Percentiles rank a stretch among this genome's conserved stretches.
Conservation (phyloP, 192 early-diverging fungal genomes). For the Chytriomyces sp. region DNA sequence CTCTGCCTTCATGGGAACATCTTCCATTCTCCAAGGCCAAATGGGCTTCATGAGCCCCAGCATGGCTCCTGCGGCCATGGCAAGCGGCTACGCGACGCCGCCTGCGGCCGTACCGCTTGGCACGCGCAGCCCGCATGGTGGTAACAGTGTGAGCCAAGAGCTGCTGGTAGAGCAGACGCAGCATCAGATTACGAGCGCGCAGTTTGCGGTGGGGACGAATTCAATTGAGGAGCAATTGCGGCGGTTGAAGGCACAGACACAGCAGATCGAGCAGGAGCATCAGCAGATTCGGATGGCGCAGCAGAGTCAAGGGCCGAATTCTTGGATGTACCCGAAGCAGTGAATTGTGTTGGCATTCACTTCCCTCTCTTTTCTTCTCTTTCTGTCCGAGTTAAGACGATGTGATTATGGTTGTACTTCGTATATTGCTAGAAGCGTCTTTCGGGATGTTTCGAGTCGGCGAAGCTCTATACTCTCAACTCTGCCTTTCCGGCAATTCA, state of each 20-base stretch:
- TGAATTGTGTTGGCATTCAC: no score
- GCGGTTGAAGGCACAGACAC: constrained; percentile 22
- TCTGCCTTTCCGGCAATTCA: no score
- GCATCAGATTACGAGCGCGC: constrained; percentile 20
- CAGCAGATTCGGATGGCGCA: constrained; percentile 19
- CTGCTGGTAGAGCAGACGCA: constrained; percentile 16
- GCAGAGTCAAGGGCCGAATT: neutral
- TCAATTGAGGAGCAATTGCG: constrained; percentile 27
- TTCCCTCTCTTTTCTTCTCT: no score
- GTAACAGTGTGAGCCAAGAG: constrained; percentile 14
- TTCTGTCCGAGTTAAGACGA: no score
- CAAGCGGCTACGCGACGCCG: no score
- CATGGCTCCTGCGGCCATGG: neutral
- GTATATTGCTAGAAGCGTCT: no score
- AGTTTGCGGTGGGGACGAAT: constrained; percentile 5
- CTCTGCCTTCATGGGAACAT: no score
- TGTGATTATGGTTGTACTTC: no score
- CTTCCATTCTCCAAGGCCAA: neutral
- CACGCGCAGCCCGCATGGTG: neutral
- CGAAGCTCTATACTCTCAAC: no score
- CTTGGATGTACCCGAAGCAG: constrained; percentile 3
- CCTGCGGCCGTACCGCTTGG: neutral
- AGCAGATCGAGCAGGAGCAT: constrained; percentile 27
- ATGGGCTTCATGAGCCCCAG: neutral
- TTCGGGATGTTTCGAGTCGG: no score